A percentile compares a stretch with the other conserved stretches of the same genome.
Conservation (phyloP, 306 rosid genomes). For the Vigna mungo region DNA sequence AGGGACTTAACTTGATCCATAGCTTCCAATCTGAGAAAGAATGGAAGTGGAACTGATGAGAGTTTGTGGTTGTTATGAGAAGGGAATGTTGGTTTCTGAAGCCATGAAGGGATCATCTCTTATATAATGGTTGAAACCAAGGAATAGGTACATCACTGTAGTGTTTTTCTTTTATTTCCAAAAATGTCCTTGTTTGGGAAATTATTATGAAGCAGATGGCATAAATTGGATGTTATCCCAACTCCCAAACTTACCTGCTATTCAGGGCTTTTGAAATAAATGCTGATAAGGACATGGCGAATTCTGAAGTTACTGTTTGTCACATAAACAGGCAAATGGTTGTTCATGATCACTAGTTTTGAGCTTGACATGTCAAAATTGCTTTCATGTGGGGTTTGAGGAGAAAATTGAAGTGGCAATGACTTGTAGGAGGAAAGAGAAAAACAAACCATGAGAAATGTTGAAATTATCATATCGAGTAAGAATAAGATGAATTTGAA, state of each 20-base stretch:
- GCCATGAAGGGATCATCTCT: slow-evolving; percentile 26
- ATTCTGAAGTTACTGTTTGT: slow-evolving; percentile 44
- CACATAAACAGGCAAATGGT: slow-evolving; percentile 44
- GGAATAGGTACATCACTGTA: background rate
- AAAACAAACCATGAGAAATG: slow-evolving; percentile 7
- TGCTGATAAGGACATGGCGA: slow-evolving; percentile 15
- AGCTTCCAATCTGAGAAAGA: slow-evolving; percentile 8
- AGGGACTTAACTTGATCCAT: slow-evolving; percentile 54
- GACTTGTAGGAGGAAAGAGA: slow-evolving; percentile 16
- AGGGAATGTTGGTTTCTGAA: slow-evolving; percentile 16
- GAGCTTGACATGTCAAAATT: slow-evolving; percentile 41
- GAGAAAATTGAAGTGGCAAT: slow-evolving; percentile 11
- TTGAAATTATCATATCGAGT: no score
- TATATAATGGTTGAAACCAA: slow-evolving; percentile 6
- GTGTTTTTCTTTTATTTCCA: slow-evolving; percentile 12
- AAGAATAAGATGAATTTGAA: no score
- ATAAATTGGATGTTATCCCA: slow-evolving; percentile 28
- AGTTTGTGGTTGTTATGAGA: slow-evolving; percentile 33
- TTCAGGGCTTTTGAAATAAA: slow-evolving; percentile 41
- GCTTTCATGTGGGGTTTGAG: slow-evolving; percentile 32
- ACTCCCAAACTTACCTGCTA: slow-evolving; percentile 30
- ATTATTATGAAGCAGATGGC: slow-evolving; percentile 39
- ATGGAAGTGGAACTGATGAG: slow-evolving; percentile 29
- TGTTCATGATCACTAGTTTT: slow-evolving; percentile 42
- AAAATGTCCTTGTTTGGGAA: slow-evolving; percentile 44